A percentile compares a stretch with the other conserved stretches of the same genome.
phyloP scores from a whole-genome alignment of 495 filamentous ascomycete genomes.

The Penicillium dipodomyicola region DNA sequence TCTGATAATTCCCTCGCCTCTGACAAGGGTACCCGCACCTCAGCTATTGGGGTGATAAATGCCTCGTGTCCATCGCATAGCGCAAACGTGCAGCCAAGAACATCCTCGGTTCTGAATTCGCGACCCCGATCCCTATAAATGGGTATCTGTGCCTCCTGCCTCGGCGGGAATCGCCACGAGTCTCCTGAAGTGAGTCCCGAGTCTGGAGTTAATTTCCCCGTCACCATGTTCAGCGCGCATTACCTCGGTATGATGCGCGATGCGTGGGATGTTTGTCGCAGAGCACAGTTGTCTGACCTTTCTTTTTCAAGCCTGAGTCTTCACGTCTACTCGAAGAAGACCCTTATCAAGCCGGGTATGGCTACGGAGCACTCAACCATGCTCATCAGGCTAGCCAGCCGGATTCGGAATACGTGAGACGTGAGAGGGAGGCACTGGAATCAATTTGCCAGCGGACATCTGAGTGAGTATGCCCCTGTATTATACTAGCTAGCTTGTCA shows the following conservation, averaged over 20 bases:
- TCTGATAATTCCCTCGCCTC: background rate
- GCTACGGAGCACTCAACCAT: slow-evolving; percentile 44
- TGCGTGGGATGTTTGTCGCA: slow-evolving; percentile 8
- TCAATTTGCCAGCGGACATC: slow-evolving; percentile 54
- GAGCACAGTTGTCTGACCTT: slow-evolving; percentile 25
- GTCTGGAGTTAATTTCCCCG: background rate
- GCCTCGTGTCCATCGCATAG: slow-evolving; percentile 29
- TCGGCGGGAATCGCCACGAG: slow-evolving; percentile 46
- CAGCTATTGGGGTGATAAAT: slow-evolving; percentile 26
- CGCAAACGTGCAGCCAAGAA: slow-evolving; percentile 12
- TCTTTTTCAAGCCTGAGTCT: slow-evolving; percentile 41
- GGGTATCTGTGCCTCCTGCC: slow-evolving; percentile 53
- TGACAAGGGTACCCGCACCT: slow-evolving; percentile 20
- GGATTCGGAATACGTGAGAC: slow-evolving; percentile 49
- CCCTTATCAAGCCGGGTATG: slow-evolving; percentile 49
- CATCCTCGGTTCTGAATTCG: slow-evolving; percentile 7
- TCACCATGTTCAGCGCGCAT: slow-evolving; percentile 19
- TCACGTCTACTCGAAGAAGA: slow-evolving; percentile 53
- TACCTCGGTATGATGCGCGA: slow-evolving; percentile 21
- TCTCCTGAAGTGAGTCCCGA: slow-evolving; percentile 44
- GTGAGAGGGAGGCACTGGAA: slow-evolving; percentile 52
- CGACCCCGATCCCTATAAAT: slow-evolving; percentile 31
- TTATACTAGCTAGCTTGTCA: background rate
- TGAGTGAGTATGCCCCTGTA: slow-evolving; percentile 38
- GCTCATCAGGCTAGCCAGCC: slow-evolving; percentile 42